Conservation (phyloP, 2,329 filamentous ascomycete species). For the Penicillium carneum region DNA sequence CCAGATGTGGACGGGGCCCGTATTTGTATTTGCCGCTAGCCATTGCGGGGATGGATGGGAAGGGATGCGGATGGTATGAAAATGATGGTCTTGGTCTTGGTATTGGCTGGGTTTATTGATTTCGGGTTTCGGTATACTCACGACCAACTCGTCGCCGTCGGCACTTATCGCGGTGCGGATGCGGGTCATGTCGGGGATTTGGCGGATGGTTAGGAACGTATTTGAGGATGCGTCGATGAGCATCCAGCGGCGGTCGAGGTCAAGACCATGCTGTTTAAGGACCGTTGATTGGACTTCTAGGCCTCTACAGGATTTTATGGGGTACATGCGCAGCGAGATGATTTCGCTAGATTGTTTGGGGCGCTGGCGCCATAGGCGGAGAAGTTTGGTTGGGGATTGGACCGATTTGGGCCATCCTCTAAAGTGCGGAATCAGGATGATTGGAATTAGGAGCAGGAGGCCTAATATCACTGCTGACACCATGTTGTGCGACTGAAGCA, state of each 20-base stretch:
- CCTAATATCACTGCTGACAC: conserved; percentile 3
- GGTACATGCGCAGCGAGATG: conserved; percentile 63
- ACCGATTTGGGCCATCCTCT: conserved; percentile 20
- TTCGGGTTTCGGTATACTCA: conserved; percentile 53
- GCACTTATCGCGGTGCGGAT: conserved; percentile 62
- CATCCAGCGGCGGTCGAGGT: conserved; percentile 72
- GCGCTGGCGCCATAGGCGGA: conserved; percentile 26
- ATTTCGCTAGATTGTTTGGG: conserved; percentile 41
- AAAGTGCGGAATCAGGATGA: not conserved
- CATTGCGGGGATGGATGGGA: conserved; percentile 62
- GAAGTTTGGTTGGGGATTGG: conserved; percentile 25
- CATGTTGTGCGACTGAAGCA: conserved; percentile 7
- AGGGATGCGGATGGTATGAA: conserved; percentile 58
- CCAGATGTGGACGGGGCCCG: conserved; percentile 65
- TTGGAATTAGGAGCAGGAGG: conserved; percentile 3
- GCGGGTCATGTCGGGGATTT: conserved; percentile 67
- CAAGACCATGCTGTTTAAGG: conserved; percentile 64
- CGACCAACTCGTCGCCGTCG: conserved; percentile 55
- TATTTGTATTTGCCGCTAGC: conserved; percentile 61
- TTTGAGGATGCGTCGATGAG: conserved; percentile 62
- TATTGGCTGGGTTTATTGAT: conserved; percentile 33
- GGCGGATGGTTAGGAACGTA: conserved; percentile 69
- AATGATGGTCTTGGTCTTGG: not conserved
- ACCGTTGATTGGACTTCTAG: conserved; percentile 61
- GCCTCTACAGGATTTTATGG: conserved; percentile 72